Conservation (phyloP, 2,329 filamentous ascomycete species). For the Grosmannia clavigera region DNA sequence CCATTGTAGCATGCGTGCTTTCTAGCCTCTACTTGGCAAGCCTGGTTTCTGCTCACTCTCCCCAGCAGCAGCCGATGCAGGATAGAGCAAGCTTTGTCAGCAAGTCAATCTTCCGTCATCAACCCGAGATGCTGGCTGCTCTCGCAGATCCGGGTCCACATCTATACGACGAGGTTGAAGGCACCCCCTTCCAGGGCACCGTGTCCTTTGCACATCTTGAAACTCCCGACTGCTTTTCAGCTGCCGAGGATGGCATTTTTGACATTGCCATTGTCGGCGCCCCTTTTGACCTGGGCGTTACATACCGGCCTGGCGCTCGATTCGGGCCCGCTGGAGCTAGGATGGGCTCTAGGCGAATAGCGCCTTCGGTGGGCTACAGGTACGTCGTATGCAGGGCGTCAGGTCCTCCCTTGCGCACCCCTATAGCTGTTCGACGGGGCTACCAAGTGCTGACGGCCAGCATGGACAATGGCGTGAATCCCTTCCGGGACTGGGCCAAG, state of each 20-base stretch:
- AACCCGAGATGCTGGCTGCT: neutral
- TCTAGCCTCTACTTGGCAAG: neutral
- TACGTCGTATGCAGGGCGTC: neutral
- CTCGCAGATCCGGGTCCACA: neutral
- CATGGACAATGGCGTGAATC: conserved; percentile 30
- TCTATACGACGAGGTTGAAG: neutral
- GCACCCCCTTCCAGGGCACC: conserved; percentile 1
- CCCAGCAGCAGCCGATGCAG: neutral
- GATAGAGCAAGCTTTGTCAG: neutral
- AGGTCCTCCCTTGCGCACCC: too few relatives aligned
- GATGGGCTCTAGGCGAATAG: neutral
- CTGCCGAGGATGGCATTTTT: conserved; percentile 1
- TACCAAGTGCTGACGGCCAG: neutral
- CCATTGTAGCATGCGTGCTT: neutral
- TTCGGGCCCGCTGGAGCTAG: conserved; percentile 3
- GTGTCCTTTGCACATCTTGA: conserved; percentile 5
- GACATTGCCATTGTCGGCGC: conserved; percentile 7
- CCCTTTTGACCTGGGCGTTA: conserved; percentile 4
- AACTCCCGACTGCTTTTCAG: neutral
- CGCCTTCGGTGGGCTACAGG: neutral
- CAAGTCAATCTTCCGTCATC: neutral
- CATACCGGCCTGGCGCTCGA: conserved; percentile 5
- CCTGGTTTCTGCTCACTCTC: neutral
- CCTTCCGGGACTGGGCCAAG: conserved; percentile 57
- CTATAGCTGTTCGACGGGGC: too few relatives aligned